Percentiles rank a stretch among this genome's conserved stretches.
phyloP scores from a whole-genome alignment of 768 basidiomycete genomes.

The Lentinus brumalis region DNA sequence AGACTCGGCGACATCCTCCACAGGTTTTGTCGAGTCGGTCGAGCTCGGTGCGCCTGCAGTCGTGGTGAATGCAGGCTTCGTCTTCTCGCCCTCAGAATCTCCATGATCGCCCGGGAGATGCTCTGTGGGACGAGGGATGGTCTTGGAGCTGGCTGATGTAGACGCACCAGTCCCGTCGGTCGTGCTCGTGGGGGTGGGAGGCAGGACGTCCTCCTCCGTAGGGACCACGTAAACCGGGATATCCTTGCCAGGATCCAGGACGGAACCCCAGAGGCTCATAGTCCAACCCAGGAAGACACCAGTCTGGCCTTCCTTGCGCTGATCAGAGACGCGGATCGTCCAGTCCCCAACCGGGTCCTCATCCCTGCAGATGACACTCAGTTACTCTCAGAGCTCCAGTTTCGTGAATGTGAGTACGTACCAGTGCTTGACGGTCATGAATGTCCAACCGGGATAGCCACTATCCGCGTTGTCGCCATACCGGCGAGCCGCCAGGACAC shows the following conservation, averaged over 20 bases:
- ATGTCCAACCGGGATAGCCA: conserved; percentile 95
- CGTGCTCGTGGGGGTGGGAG: conserved; percentile 40
- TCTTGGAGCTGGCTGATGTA: conserved; percentile 46
- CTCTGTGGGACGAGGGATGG: conserved; percentile 81
- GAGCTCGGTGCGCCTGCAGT: conserved; percentile 30
- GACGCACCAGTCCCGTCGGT: neutral
- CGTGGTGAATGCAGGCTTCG: conserved; percentile 63
- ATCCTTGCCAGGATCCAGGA: conserved; percentile 64
- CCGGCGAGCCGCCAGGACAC: conserved; percentile 78
- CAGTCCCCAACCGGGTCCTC: conserved; percentile 90
- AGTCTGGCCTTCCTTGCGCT: conserved; percentile 55
- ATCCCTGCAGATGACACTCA: conserved; percentile 59
- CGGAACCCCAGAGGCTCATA: conserved; percentile 89
- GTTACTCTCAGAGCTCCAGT: conserved; percentile 4
- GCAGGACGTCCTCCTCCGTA: conserved; percentile 46
- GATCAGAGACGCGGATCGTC: conserved; percentile 87
- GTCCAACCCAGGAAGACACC: conserved; percentile 87
- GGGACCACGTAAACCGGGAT: conserved; percentile 66
- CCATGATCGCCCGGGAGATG: conserved; percentile 89
- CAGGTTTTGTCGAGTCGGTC: conserved; percentile 8
- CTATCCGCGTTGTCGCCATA: conserved; percentile 58
- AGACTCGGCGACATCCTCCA: conserved; percentile 28
- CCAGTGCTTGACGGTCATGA: conserved; percentile 99
- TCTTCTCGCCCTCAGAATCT: conserved; percentile 74
- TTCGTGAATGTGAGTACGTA: conserved; percentile 38